These are phyloP conservation scores for Aspergillus olivimuriae DNA, from an alignment of 495 filamentous ascomycete genomes.

Conservation along the genomic window DNA sequence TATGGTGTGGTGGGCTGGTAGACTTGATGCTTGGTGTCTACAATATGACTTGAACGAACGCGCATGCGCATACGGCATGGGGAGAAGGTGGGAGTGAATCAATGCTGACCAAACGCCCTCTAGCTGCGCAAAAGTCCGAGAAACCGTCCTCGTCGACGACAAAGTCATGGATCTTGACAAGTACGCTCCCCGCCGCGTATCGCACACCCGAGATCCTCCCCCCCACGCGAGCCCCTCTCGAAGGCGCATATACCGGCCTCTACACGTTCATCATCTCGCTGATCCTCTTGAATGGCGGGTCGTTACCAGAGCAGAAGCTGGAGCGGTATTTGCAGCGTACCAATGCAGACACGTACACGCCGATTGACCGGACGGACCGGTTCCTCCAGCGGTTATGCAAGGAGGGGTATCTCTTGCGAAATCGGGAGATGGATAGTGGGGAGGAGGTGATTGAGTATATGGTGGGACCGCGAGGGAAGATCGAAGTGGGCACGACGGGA, in stretches of 20 bases:
- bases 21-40: no score
- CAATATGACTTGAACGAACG: no score
- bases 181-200: slow-evolving; percentile 58
- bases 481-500: slow-evolving; percentile 71
- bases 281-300: slow-evolving; percentile 65
- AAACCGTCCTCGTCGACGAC: slow-evolving; percentile 42
- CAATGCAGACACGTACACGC: slow-evolving; percentile 70
- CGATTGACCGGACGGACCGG: slow-evolving; percentile 69
- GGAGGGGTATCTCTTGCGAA: slow-evolving; percentile 75
- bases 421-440: slow-evolving; percentile 59
- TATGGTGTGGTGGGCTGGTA: no score
- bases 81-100: neutral
- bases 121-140: slow-evolving; percentile 54
- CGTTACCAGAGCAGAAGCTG: slow-evolving; percentile 66
- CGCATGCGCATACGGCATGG: no score
- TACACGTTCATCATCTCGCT: slow-evolving; percentile 74
- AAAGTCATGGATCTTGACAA: slow-evolving; percentile 71
- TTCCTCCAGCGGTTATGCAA: slow-evolving; percentile 67
- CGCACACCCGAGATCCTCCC: slow-evolving; percentile 57
- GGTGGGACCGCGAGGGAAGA: slow-evolving; percentile 76
- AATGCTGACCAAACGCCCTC: neutral
- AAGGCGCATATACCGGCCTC: slow-evolving; percentile 72
- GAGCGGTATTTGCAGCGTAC: slow-evolving; percentile 66
- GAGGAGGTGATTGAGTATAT: slow-evolving; percentile 72
- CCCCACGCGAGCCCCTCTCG: slow-evolving; percentile 62